These are phyloP conservation scores for Debaryomyces sp. DNA, from an alignment of 1,139 yeast genomes.

Conservation along the genomic window DNA sequence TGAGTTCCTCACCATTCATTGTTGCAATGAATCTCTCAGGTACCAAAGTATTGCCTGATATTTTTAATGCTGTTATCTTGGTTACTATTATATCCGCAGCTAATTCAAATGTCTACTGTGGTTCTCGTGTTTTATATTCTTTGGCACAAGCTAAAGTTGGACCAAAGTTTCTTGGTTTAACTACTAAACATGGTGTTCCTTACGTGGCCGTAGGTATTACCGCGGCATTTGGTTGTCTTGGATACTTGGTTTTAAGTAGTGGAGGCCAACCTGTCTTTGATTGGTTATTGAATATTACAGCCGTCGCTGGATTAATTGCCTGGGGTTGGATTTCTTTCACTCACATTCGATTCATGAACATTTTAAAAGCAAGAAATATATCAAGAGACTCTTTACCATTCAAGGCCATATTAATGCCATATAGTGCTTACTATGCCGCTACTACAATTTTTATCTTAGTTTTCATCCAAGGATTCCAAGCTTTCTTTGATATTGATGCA, in stretches of 20 bases:
- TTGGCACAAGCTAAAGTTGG: conserved; percentile 64
- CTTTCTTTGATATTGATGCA: conserved; percentile 58
- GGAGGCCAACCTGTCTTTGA: conserved; percentile 71
- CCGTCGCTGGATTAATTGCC: conserved; percentile 73
- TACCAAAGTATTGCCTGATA: conserved; percentile 66
- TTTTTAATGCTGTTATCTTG: conserved; percentile 75
- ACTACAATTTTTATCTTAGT: conserved; percentile 54
- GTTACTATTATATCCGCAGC: conserved; percentile 76
- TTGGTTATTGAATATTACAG: conserved; percentile 83
- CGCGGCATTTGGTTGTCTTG: conserved; percentile 63
- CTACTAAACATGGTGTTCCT: conserved; percentile 71
- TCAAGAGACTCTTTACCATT: conserved; percentile 68
- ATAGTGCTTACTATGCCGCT: conserved; percentile 59
- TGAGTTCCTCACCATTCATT: conserved; percentile 54
- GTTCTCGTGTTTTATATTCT: conserved; percentile 72
- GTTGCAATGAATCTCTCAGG: conserved; percentile 69
- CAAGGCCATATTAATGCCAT: conserved; percentile 71
- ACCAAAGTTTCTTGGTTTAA: conserved; percentile 54
- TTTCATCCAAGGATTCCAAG: conserved; percentile 70
- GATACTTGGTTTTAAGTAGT: conserved; percentile 66
- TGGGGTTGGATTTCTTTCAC: conserved; percentile 72
- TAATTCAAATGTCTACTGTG: conserved; percentile 78
- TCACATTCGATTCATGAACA: conserved; percentile 68
- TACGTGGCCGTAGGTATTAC: conserved; percentile 61
- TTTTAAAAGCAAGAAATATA: conserved; percentile 60